Percentiles rank a stretch among this genome's conserved stretches.
phyloP scores from a whole-genome alignment of 192 early-diverging fungal species.

The Entomortierella chlamydospora region DNA sequence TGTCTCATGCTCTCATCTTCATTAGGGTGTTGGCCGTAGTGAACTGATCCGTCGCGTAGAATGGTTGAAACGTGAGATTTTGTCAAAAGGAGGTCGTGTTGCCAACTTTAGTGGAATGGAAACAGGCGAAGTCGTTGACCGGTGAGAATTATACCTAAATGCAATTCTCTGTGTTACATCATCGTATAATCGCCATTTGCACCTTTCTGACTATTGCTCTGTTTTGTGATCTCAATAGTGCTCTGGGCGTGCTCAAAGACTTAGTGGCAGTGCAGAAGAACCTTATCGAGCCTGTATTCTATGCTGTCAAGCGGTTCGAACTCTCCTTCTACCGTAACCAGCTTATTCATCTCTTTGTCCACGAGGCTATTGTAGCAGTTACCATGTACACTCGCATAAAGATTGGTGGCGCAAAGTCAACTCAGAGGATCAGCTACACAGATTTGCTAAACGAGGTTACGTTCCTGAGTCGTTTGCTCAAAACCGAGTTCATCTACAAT shows the following conservation, averaged over 20 bases:
- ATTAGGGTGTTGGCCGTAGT: slow-evolving; percentile 68
- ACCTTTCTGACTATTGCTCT: background rate
- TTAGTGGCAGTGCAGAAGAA: slow-evolving; percentile 80
- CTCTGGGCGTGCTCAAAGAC: slow-evolving; percentile 76
- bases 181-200: too few species aligned
- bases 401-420: slow-evolving; percentile 76
- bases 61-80: slow-evolving; percentile 74
- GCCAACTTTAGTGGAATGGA: slow-evolving; percentile 81
- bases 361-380: slow-evolving; percentile 75
- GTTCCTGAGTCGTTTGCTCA: slow-evolving; percentile 81
- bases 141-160: slow-evolving; percentile 46
- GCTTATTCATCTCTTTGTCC: slow-evolving; percentile 60
- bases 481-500: slow-evolving; percentile 84
- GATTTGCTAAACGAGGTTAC: slow-evolving; percentile 72
- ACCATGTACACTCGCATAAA: slow-evolving; percentile 85
- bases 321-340: slow-evolving; percentile 88
- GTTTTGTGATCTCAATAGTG: slow-evolving; percentile 42
- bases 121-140: slow-evolving; percentile 80
- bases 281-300: slow-evolving; percentile 85
- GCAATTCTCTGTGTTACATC: too few species aligned
- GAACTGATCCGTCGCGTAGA: slow-evolving; percentile 82
- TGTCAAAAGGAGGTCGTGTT: slow-evolving; percentile 77
- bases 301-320: slow-evolving; percentile 84
- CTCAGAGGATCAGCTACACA: slow-evolving; percentile 68
- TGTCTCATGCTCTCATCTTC: background rate